Evolutionary conservation across 495 filamentous ascomycete genomes (phyloP), one percentile per base, ranked within the genome.

Genomic region (Cetradonia linearis): DNA sequence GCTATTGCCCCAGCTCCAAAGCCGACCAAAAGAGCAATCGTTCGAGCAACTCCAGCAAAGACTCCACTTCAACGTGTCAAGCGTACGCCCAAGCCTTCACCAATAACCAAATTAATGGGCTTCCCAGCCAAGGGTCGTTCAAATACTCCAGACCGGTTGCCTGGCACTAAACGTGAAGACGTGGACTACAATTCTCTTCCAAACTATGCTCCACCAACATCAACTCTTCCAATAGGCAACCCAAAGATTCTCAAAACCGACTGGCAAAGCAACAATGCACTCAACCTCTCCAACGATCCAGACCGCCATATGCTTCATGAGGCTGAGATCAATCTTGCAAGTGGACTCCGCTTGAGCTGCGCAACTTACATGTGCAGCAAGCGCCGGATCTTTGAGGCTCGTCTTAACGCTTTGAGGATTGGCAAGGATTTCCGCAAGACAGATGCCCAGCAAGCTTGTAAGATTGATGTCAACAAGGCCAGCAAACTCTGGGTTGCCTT

Each of bases 391-490:
- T 96, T 98, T 68, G 75, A 86, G 36, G 83, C 82, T 56, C 85
- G 89, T 31, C 77, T 89, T 55, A 81, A 85, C 50, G 81, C 86
- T 27, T 73, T 88, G 47, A 72, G 72, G 53, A 82, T 84, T 53
- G 80, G 81, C 66, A 93, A 95, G 72, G 88, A 93, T 67, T 98
- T 98, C 68, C 81, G 89, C 63, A 98, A 96, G 82, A 96, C 93
- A n/a, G 88, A 96, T 70, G 88, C 90, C 36, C 93, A 98, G 71
- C 89, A 95, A 70, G 89, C 89, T 30, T 95, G 90, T 81, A 94
- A 94, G 77, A 96, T 96, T 62, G 93, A 98, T 70, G 93, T 96
- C 71, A 96, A 96, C 77, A 98, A 98, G 78, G 91, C 93, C 31
- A 95, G 89, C 66, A 94, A 93, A 71, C 79, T 98, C 55, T 96